Base-by-base conservation (phyloP, 768 basidiomycete genomes). In the Rhizopogon sp. region DNA sequence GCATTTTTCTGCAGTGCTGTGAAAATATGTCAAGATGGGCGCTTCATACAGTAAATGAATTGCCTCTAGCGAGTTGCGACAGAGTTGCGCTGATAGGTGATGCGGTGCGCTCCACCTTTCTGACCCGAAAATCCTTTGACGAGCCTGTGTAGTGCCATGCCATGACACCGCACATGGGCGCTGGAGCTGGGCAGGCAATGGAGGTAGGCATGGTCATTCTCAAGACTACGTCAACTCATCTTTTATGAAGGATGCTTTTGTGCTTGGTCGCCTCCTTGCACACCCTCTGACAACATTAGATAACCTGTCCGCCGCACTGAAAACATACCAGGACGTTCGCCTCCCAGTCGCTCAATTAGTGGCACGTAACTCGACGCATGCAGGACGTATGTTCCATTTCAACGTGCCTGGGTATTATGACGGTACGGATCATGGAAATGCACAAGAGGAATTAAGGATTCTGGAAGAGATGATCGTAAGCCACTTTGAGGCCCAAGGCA, bases 81-180 rank as follows among this genome's bases (percentile, higher is more conserved):
- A 61, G 68, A 5, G 72, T 80, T 3, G 73, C 74, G 3, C 66
- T 82, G 16, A 61, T 75, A 5, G 79, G 79, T 17, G 80, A 81
- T 60, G 72, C 79, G 6, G 74, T 75, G 55, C 43, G 68, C 43
- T 39, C 22, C 41, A 11, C 41, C 41, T 41, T 20, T 3, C 41
- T 41, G 17, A 20, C 9, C 9, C n/a, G 5, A 41, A 20, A 20
- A 20, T 20, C 7, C 7, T 41, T 20, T 41, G 41, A 41, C 17
- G 41, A 41, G 4, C 20, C 20, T 39, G 14, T 25, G 13, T 16
- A 55, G 54, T 47, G 54, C 35, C 58, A 58, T 46, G 58, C 58
- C 17, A 58, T 58, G 58, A 33, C 50, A 25, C 58, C 58, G 20
- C 43, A 58, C 50, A 45, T 46, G 10, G 55, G 55, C 17, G 55